Evolutionary conservation across 2,329 filamentous ascomycete genomes (phyloP), one percentile per base, ranked within the genome.

Genomic region (Rhinocladiella mackenziei): DNA sequence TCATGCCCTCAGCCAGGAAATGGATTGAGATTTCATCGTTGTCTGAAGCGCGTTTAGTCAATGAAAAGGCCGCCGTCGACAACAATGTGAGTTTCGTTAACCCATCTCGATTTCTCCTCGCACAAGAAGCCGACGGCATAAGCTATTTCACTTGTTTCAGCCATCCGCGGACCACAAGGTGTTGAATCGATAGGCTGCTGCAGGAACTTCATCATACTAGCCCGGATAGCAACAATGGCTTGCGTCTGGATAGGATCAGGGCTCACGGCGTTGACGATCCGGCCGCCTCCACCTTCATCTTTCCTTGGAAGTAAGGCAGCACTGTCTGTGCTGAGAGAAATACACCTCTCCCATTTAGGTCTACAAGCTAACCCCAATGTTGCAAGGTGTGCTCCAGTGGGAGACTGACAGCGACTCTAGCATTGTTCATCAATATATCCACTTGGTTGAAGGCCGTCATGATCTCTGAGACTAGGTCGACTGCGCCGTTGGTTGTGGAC

Each of bases 81-180:
- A 45, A 58, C 55, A 23, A 69, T 15, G 54, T 65, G 57, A 20
- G 58, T 54, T 1, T 71, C 72, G 53, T 73, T 75, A 2, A 74
- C 61, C 72, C 72, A 75, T 11, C 67, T 62, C 1, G 69, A 64
- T 34, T 64, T 56, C 37, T 66, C 65, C 52, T 72, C 66, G 32
- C 66, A 70, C 19, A 75, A 45, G 43, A 73, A 69, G 0, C 58
- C 67, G 2, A 74, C 71, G 6, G 66, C 68, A 47, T 58, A 72
- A 0, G 72, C 71, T 46, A 75, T 65, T 53, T 75, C 73, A 15
- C 66, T 62, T 2, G 67, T 62, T 48, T 65, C 60, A 0, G 61
- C 72, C 62, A 75, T 57, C 26, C 72, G 58, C 20, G 60, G 51
- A 4, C 58, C 71, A 3, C 65, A 68, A 0, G 72, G 71, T 9